These are phyloP conservation scores for Penicillium egyptiacum DNA, from an alignment of 495 filamentous ascomycete species.

Conservation along the genomic window DNA sequence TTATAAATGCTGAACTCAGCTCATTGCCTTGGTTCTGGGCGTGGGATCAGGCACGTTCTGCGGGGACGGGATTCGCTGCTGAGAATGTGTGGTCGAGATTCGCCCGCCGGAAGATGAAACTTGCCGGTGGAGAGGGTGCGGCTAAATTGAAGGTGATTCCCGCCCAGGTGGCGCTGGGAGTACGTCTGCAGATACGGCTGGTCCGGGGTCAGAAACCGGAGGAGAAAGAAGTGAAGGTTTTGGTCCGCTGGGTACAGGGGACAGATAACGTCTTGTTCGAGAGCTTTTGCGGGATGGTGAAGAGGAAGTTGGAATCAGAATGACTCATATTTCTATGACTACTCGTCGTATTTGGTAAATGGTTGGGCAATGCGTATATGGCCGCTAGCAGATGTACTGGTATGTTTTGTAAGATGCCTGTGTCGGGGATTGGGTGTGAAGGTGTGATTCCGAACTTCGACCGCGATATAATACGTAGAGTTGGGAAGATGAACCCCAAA, in stretches of 20 bases:
- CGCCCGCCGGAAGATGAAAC: conserved; percentile 56
- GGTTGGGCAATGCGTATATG: no score
- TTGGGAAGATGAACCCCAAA: no score
- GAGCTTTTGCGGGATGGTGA: conserved; percentile 82
- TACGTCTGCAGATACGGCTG: conserved; percentile 44
- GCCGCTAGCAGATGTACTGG: no score
- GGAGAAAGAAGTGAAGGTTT: conserved; percentile 35
- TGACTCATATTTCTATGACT: no score
- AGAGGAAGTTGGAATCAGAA: conserved; percentile 46
- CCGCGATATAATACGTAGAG: no score
- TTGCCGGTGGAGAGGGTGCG: conserved; percentile 23
- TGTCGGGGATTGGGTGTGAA: no score
- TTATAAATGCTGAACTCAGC: conserved; percentile 41
- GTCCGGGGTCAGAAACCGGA: conserved; percentile 24
- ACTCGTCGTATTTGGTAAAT: no score
- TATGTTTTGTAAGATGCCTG: no score
- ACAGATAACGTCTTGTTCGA: conserved; percentile 75
- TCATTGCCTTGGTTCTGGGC: conserved; percentile 52
- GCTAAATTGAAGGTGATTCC: conserved; percentile 28
- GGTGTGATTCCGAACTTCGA: no score
- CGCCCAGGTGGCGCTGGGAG: conserved; percentile 40
- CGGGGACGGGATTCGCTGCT: conserved; percentile 56
- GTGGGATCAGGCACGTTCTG: conserved; percentile 43
- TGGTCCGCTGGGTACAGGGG: conserved; percentile 75
- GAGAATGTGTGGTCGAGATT: conserved; percentile 72